Percentiles rank a stretch among this genome's conserved stretches.
phyloP scores from a whole-genome alignment of 202 grass and related monocot species.

The Digitaria exilis region DNA sequence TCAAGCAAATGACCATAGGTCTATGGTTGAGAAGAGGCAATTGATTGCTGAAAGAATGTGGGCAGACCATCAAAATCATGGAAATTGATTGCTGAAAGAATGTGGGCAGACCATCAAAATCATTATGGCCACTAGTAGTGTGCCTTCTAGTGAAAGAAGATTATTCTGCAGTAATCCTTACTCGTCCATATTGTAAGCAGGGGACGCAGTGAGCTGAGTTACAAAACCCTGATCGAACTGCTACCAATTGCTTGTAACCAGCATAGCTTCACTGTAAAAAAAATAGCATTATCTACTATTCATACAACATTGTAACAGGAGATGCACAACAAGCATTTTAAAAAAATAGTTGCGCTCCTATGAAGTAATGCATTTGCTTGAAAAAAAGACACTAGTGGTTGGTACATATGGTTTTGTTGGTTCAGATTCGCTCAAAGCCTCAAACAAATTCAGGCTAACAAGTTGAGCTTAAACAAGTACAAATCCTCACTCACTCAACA shows the following conservation, averaged over 20 bases:
- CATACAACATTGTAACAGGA: background rate
- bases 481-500: background rate
- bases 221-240: background rate
- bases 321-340: background rate
- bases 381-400: background rate
- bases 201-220: slow-evolving; percentile 11
- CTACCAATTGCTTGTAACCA: background rate
- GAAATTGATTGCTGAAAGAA: too few species aligned
- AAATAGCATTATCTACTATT: background rate
- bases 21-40: too few species aligned
- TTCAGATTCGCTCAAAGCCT: background rate
- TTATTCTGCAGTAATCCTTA: slow-evolving; percentile 36
- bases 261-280: slow-evolving; percentile 20
- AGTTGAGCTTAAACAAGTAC: background rate
- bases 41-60: too few species aligned
- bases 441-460: background rate
- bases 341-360: background rate
- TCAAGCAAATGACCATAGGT: too few species aligned
- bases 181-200: slow-evolving; percentile 50
- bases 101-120: too few species aligned
- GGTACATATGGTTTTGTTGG: background rate
- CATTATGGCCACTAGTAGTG: too few species aligned
- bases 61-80: too few species aligned
- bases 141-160: background rate
- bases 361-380: background rate